Conservation (phyloP, 2,329 filamentous ascomycete species). For the Colletotrichum godetiae region DNA sequence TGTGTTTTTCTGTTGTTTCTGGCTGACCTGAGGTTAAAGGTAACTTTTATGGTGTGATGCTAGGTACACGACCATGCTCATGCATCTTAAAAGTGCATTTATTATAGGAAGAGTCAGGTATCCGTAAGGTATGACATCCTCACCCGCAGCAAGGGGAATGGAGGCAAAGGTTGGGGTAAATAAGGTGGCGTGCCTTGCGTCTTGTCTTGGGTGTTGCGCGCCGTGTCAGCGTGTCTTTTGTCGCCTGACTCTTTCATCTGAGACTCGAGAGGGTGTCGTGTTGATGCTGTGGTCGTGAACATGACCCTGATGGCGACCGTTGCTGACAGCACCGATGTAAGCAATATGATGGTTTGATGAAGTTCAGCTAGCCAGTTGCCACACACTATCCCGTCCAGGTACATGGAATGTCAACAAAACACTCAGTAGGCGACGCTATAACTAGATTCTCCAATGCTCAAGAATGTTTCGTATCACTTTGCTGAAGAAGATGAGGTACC, state of each 20-base stretch:
- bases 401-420: not conserved
- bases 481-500: constrained; percentile 6
- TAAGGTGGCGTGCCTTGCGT: constrained; percentile 25
- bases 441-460: not conserved
- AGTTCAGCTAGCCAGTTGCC: not conserved
- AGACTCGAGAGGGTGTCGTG: not conserved
- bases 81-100: not conserved
- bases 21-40: not conserved
- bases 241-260: not conserved
- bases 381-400: too few species aligned
- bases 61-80: not conserved
- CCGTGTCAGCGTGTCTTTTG: not conserved
- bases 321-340: constrained; percentile 8
- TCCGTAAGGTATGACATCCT: not conserved
- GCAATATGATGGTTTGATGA: not conserved
- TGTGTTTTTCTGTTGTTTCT: not conserved
- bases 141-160: constrained; percentile 15
- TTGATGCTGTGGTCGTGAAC: not conserved
- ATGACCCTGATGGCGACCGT: not conserved
- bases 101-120: not conserved
- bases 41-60: not conserved
- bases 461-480: constrained; percentile 13
- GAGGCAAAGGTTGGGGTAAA: constrained; percentile 19
- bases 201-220: constrained; percentile 6
- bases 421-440: not conserved